Base-by-base conservation (phyloP, 2,329 filamentous ascomycete genomes). In the Paracoccidioides brasiliensis region DNA sequence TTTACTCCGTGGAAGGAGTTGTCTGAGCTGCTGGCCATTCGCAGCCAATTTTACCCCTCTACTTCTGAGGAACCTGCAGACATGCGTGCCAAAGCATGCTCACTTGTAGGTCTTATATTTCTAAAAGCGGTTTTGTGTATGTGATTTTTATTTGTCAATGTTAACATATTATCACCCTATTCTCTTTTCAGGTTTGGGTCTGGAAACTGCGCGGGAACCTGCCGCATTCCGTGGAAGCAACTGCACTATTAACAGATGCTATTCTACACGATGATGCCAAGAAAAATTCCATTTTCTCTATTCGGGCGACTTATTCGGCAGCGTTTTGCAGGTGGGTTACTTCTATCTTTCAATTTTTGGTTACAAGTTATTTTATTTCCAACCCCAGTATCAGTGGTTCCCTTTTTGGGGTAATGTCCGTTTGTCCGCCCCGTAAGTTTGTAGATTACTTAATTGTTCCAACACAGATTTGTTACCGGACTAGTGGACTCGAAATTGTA, bases 151-250 rank as follows among this genome's bases (percentile, higher is more conserved):
- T 55, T 43, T 42, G 51, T 38, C 43, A 48, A 37, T 56, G 9
- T 33, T 45, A 38, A 37, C 42, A 54, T 53, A 10, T 30, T 37
- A 15, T 43, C 12, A 30, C n/a, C 41, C 38, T 15, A 55, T 40
- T 22, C 14, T n/a, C 40, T 15, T 51, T 30, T 52, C 48, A 74
- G 73, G 70, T 75, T n/a, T 68, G 64, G 56, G 69, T 67, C 1
- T 75, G 73, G 73, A 74, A 75, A 56, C 48, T 73, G 28, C 69
- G 72, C 41, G 72, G 72, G 15, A 72, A 70, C 60, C 64, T 75
- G 3, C 73, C 73, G 7, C 72, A 75, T 58, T 63, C 72, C 10
- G 69, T 75, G n/a, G 72, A 75, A 58, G 70, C 72, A 1, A 75
- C 72, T 0, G 72, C 73, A 5, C 62, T 74, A 9, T 64, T 75